These are phyloP conservation scores for Anthracocystis setariae DNA, from an alignment of 1,284 basidiomycete species.

Conservation along the genomic window DNA sequence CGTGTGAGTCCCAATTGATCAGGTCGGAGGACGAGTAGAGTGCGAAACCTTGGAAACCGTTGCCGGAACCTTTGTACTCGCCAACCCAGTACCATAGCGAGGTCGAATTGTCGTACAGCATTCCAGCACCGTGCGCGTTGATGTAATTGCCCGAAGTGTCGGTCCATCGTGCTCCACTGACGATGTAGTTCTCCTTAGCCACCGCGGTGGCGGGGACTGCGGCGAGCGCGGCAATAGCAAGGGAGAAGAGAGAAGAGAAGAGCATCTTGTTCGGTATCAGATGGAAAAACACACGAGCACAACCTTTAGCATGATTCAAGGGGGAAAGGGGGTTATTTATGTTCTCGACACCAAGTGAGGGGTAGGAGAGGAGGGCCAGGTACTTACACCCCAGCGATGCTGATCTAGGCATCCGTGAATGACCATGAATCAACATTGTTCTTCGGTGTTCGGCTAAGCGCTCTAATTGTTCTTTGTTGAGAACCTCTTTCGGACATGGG, in stretches of 20 bases:
- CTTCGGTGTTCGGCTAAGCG: too few relatives aligned
- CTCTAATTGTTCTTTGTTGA: too few relatives aligned
- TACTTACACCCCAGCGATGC: too few relatives aligned
- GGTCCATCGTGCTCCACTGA: conserved; percentile 24
- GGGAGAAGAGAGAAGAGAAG: background rate
- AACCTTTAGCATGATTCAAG: too few relatives aligned
- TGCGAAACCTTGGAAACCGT: conserved; percentile 27
- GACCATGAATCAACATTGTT: too few relatives aligned
- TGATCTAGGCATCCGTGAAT: too few relatives aligned
- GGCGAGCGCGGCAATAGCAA: too few relatives aligned
- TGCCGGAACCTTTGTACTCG: conserved; percentile 19
- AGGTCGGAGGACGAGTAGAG: conserved; percentile 35
- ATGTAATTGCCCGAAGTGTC: conserved; percentile 21
- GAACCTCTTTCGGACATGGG: too few relatives aligned
- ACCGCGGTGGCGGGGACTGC: background rate
- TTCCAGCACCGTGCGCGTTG: conserved; percentile 31
- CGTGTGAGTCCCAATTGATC: conserved; percentile 28
- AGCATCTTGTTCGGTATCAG: background rate
- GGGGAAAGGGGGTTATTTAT: too few relatives aligned
- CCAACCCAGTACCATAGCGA: conserved; percentile 32
- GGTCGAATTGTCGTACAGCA: conserved; percentile 9
- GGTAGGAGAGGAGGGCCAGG: too few relatives aligned
- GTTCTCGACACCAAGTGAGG: too few relatives aligned
- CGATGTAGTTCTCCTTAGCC: conserved; percentile 25
- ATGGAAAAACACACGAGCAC: too few relatives aligned